These are phyloP conservation scores for Cryptococcus hybrid DNA, from an alignment of 1,284 basidiomycete species.

Conservation along the genomic window DNA sequence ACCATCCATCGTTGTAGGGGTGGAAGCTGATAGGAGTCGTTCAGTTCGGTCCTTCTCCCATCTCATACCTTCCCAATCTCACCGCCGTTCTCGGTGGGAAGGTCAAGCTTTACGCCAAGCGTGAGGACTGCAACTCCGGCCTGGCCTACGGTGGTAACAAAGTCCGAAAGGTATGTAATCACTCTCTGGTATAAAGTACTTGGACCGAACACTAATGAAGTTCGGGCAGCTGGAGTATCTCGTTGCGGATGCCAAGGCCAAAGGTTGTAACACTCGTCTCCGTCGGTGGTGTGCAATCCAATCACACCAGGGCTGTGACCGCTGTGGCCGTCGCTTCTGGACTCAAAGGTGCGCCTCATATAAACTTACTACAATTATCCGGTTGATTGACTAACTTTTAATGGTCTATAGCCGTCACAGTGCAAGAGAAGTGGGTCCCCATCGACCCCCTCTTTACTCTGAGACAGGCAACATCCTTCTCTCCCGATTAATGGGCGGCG, in stretches of 20 bases:
- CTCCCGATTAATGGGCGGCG: conserved; percentile 38
- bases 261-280: conserved; percentile 32
- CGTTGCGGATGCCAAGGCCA: conserved; percentile 28
- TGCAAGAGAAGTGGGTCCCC: conserved; percentile 41
- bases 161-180: conserved; percentile 21
- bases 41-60: conserved; percentile 37
- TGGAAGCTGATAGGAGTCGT: neutral
- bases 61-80: conserved; percentile 30
- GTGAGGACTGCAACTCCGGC: conserved; percentile 39
- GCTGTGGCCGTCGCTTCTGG: conserved; percentile 24
- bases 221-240: conserved; percentile 32
- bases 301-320: conserved; percentile 37
- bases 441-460: conserved; percentile 36
- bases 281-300: conserved; percentile 38
- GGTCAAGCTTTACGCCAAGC: conserved; percentile 32
- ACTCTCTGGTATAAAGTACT: neutral
- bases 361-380: neutral
- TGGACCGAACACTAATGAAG: neutral
- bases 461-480: conserved; percentile 38
- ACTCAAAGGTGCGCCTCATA: conserved; percentile 18
- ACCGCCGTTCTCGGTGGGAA: conserved; percentile 25
- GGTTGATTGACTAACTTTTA: neutral
- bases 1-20: neutral
- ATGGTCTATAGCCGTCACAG: conserved; percentile 20
- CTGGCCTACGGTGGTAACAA: conserved; percentile 43